Evolutionary conservation across 345 rosid species (phyloP), one percentile per base, ranked within the genome.

Genomic region (Melaleuca quinquenervia): DNA sequence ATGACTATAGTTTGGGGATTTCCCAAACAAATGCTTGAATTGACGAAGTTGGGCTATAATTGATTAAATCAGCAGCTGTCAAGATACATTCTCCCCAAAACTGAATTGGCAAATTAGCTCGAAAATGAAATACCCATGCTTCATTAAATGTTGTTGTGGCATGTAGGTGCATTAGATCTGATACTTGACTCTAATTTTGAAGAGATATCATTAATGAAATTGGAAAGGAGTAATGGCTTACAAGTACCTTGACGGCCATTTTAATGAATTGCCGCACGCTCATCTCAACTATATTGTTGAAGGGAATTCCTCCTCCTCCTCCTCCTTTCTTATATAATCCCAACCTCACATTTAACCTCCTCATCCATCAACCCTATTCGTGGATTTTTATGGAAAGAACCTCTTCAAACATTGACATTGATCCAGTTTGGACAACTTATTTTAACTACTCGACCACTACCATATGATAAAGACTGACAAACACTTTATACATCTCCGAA

Each of bases 81-180:
- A 54, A 53, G 15, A 53, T 45, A 11, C 55, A 53, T 78, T 50
- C 50, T 41, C 11, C 83, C 51, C 51, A 78, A 78, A 78, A 78
- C n/a, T 48, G 20, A 18, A 84, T 56, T 2, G 53, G 78, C 4
- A 83, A 51, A 20, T 11, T 52, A 1, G 84, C 53, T 20, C 32
- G 84, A 22, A 56, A 44, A 8, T 51, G 62, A 3, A 88, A 26
- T 11, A 26, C 54, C 6, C 53, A 45, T 18, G 62, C 74, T 7
- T 62, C 49, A 10, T 87, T 55, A 32, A 84, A 85, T 89, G 83
- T 85, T 86, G 56, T 27, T 85, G 85, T 6, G 86, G 87, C 1
- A 74, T 85, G 8, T 20, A 7, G 36, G 84, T n/a, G 7, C 74
- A 89, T n/a, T 87, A 53, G 12, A 27, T 54, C 45, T 89, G 52